These are phyloP conservation scores for Blastocystis sp. DNA, from an alignment of 352 stramenopile genomes.

Conservation along the genomic window DNA sequence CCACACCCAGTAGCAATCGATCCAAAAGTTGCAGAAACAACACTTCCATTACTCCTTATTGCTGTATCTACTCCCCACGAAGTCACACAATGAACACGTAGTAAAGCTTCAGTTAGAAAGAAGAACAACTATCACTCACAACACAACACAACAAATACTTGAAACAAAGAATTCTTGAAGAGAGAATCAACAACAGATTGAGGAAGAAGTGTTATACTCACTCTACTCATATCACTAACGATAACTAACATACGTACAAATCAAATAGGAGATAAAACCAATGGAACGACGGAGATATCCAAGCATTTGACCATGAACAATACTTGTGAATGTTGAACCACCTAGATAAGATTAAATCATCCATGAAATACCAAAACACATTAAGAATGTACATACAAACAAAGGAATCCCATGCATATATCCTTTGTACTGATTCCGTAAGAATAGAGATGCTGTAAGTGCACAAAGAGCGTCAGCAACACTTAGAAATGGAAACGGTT, in stretches of 20 bases:
- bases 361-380: not conserved
- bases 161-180: not conserved
- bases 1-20: conserved; percentile 44
- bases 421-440: not conserved
- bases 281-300: not conserved
- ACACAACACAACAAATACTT: not conserved
- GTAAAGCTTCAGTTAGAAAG: not conserved
- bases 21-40: not conserved
- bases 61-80: conserved; percentile 30
- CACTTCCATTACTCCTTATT: not conserved
- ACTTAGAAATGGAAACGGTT: conserved; percentile 2
- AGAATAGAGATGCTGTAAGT: not conserved
- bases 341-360: not conserved
- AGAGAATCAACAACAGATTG: not conserved
- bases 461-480: conserved; percentile 11
- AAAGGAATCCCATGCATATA: not conserved
- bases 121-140: not conserved
- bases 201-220: not conserved
- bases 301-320: conserved; percentile 11
- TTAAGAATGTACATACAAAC: not conserved
- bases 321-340: conserved; percentile 13
- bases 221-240: not conserved
- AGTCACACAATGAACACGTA: conserved; percentile 19
- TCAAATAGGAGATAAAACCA: not conserved
- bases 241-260: not conserved